A percentile compares a stretch with the other conserved stretches of the same genome.
phyloP scores from a whole-genome alignment of 2,329 filamentous ascomycete species.

The Helicocarpus griseus region DNA sequence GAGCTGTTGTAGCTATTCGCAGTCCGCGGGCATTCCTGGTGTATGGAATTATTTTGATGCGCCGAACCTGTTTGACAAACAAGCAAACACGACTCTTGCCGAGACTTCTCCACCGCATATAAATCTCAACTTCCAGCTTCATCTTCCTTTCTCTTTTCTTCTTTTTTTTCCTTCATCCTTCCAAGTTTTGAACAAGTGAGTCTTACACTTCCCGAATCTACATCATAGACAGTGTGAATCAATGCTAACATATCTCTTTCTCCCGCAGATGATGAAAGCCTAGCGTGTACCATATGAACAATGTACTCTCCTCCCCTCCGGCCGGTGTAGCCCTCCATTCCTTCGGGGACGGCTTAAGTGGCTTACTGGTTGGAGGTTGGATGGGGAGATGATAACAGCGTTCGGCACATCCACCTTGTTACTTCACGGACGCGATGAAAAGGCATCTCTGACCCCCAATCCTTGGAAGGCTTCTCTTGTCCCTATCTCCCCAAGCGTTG shows the following conservation, averaged over 20 bases:
- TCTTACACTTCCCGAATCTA: conserved; percentile 18
- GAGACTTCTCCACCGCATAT: not conserved
- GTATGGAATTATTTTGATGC: not conserved
- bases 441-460: conserved; percentile 81
- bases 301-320: conserved; percentile 54
- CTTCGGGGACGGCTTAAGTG: conserved; percentile 73
- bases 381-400: conserved; percentile 87
- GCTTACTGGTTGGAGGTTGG: conserved; percentile 56
- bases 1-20: not conserved
- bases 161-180: conserved; percentile 72
- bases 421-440: conserved; percentile 84
- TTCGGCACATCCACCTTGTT: conserved; percentile 99
- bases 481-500: not conserved
- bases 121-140: conserved; percentile 13
- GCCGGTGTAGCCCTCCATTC: conserved; percentile 67
- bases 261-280: conserved; percentile 94
- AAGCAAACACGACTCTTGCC: conserved; percentile 3
- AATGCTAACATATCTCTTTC: conserved; percentile 23
- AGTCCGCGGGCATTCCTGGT: not conserved
- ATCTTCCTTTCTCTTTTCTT: conserved; percentile 22
- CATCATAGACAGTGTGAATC: conserved; percentile 20
- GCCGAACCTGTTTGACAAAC: conserved; percentile 3
- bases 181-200: conserved; percentile 98
- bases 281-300: conserved; percentile 86
- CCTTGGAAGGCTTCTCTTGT: conserved; percentile 43